Evolutionary conservation across 2,329 filamentous ascomycete species (phyloP).

Genomic region (Dactylellina haptotyla): DNA sequence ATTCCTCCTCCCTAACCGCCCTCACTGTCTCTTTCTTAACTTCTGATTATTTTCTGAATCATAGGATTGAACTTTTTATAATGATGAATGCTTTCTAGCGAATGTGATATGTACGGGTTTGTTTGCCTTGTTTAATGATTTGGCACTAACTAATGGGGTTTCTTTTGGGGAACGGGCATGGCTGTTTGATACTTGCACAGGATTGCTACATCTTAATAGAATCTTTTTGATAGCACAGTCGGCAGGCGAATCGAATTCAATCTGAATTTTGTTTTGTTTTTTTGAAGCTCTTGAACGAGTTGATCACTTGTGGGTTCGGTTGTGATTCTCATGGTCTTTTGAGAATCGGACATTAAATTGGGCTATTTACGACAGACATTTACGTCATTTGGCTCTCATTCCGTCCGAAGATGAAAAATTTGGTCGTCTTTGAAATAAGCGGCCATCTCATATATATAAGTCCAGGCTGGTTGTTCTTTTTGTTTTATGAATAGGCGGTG

Average conservation of each 20-base stretch:
- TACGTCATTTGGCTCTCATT: conserved; percentile 54
- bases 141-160: not conserved
- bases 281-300: too few species aligned
- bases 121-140: conserved; percentile 5
- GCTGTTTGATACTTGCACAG: conserved; percentile 4
- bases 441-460: conserved; percentile 20
- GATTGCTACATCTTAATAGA: conserved; percentile 13
- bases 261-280: conserved; percentile 2
- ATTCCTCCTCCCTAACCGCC: not conserved
- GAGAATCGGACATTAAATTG: conserved; percentile 50
- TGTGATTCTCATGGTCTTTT: not conserved
- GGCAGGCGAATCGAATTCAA: not conserved
- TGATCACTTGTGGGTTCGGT: too few species aligned
- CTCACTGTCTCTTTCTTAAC: not conserved
- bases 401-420: conserved; percentile 45
- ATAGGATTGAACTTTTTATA: conserved; percentile 13
- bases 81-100: conserved; percentile 36
- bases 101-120: conserved; percentile 25
- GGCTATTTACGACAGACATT: conserved; percentile 37
- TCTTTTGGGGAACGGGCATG: not conserved
- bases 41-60: not conserved
- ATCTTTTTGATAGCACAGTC: not conserved
- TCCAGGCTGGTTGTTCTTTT: conserved; percentile 20
- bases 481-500: conserved; percentile 16
- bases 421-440: not conserved